Evolutionary conservation across 495 filamentous ascomycete species (phyloP), one percentile per base, ranked within the genome.

Genomic region (Neurospora sp.): DNA sequence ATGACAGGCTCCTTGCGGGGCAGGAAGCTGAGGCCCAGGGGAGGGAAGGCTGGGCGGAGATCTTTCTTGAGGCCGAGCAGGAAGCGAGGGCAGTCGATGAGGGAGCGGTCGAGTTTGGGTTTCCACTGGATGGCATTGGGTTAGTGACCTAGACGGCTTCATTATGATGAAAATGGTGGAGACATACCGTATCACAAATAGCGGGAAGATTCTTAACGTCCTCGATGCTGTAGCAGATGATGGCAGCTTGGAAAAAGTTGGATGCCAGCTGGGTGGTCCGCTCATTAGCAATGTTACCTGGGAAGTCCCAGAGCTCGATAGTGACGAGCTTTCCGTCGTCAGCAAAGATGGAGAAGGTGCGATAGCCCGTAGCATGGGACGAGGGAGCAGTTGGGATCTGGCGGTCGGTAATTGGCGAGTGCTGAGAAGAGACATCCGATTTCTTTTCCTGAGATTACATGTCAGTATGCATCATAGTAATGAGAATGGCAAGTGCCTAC

Each of bases 221-320:
- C 42, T 78, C 79, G 14, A 78, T 65, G 72, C 70, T 73, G 41
- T 74, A 79, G 74, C 80, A 81, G 59, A 80, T 72, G 35, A 80
- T 70, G n/a, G 76, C 77, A 4, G 75, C 78, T 31, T 81, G 71
- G 47, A 81, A 81, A 65, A 77, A 78, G 18, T 70, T 76, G 3
- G 72, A 69, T 5, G 73, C 65, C 4, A 77, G 71, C 6, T 71
- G 72, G 4, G 45, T 41, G 31, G 35, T 16, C 8, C 39, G 39
- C 12, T 72, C 44, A 41, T 45, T 41, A 31, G 47, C 61, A 10
- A 74, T 31, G 2, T 42, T 61, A 8, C 78, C 78, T 3, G 78
- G 78, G 68, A 80, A 75, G 68, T 80, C 80, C 77, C 78, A 81
- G 4, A 81, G 35, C 77, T 80, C 78, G 27, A 80, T 68, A 7